Percentiles rank a stretch among this genome's conserved stretches.
phyloP scores from a whole-genome alignment of 768 basidiomycete genomes.

The Scleroderma citrinum region DNA sequence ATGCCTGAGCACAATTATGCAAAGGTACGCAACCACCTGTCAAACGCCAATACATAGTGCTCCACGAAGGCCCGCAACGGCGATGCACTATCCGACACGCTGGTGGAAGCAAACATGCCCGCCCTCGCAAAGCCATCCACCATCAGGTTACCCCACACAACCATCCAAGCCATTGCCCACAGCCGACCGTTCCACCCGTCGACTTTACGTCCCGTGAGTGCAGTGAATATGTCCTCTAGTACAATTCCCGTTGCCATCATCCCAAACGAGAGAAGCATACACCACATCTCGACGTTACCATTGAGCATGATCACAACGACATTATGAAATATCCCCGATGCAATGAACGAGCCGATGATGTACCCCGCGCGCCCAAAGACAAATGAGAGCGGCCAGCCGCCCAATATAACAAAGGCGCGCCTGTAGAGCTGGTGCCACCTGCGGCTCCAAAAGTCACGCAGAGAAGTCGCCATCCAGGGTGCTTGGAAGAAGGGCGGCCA shows the following conservation, averaged over 20 bases:
- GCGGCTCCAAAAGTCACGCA: constrained; percentile 32
- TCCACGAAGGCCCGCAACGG: constrained; percentile 9
- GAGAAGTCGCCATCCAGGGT: constrained; percentile 33
- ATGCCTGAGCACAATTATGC: background rate
- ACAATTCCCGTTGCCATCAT: constrained; percentile 48
- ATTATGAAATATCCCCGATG: constrained; percentile 54
- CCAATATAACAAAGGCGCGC: constrained; percentile 25
- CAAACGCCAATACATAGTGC: constrained; percentile 6
- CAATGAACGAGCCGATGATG: constrained; percentile 50
- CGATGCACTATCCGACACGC: constrained; percentile 3
- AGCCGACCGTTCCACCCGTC: constrained; percentile 27
- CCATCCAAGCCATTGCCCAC: constrained; percentile 30
- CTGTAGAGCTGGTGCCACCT: constrained; percentile 37
- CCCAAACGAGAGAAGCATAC: constrained; percentile 45
- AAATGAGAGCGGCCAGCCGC: constrained; percentile 22
- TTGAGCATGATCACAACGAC: constrained; percentile 46
- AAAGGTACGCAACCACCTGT: constrained; percentile 8
- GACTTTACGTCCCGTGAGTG: constrained; percentile 21
- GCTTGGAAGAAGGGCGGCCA: constrained; percentile 31
- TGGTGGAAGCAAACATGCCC: constrained; percentile 7
- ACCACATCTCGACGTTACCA: constrained; percentile 36
- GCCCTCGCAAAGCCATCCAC: constrained; percentile 16
- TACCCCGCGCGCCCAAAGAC: constrained; percentile 43
- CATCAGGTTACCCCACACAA: constrained; percentile 18
- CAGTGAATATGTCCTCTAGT: constrained; percentile 32